Base-by-base conservation (phyloP, 2,329 filamentous ascomycete species). In the Colletotrichum liaoningense region DNA sequence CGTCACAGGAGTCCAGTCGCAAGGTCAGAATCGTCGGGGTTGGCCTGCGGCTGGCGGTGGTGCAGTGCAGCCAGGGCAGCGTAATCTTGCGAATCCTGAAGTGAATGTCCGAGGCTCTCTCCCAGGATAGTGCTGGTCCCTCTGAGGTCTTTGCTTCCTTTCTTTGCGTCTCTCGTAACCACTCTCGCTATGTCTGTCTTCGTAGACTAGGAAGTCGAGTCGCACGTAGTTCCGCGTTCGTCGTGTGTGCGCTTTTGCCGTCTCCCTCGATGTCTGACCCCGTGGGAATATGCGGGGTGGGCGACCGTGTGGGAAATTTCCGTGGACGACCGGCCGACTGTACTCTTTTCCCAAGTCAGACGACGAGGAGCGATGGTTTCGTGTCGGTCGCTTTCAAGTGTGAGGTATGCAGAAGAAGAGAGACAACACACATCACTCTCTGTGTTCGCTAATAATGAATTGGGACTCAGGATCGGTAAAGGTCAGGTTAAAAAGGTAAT, bases 181-280 rank as follows among this genome's bases (percentile, higher is more conserved):
- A 9, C 24, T 56, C 26, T 55, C 22, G 63, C 16, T 33, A 22
- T 42, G 49, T 56, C 38, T 12, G 30, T 22, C 38, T 30, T 22
- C 8, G 28, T 33, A 55, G 22, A 26, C 35, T 16, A 54, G 67
- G 28, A 54, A 19, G n/a, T 60, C 64, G 57, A 72, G 69, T 72
- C 64, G 64, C 38, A 72, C 35, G 55, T 35, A 63, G 30, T 58
- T 58, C 66, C 67, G 67, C 62, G 60, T 72, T 72, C 60, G 71
- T 64, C 35, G 62, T 52, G 58, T 56, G 59, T 73, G 67, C 67
- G 22, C 67, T 55, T 33, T 49, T 42, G 19, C 49, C 8, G 38
- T 59, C 42, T 46, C 42, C 33, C 56, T 66, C 49, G 54, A 60
- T 54, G 19, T 33, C 58, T 54, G 16, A 19, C 38, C 55, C 55